Base-by-base conservation (phyloP, 2,329 filamentous ascomycete genomes). In the Alternaria sp. region DNA sequence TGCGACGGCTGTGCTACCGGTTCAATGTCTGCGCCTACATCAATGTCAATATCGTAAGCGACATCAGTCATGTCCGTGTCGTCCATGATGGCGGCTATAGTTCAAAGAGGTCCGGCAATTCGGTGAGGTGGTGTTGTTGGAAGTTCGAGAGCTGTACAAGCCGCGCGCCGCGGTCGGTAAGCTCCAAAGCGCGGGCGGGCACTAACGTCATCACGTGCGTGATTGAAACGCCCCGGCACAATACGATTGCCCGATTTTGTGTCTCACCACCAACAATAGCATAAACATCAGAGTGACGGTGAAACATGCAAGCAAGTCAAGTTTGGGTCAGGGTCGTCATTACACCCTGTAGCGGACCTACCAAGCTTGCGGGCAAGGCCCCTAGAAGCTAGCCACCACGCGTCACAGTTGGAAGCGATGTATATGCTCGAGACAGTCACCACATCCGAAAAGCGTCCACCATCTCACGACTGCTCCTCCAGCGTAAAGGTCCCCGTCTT, bases 401-500 rank as follows among this genome's bases (percentile, higher is more conserved):
- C 19, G 28, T 36, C 47, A 61, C 49, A 61, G 25, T 21, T 36
- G n/a, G 6, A 53, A 53, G 47, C 53, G 50, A 43, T 46, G 19
- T 9, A 23, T 43, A 47, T 25, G 36, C 9, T n/a, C 10, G 47
- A 57, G 30, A 59, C 61, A 55, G 55, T 26, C 17, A 32, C 21
- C 49, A 50, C 19, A 17, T 13, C 47, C 19, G 10, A 36, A 23
- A 45, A 28, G 30, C 30, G 51, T 23, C 25, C 9, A 25, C 17
- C 17, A n/a, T 5, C 15, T 61, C 23, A 73, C 12, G 67, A 65
- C 53, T 75, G 67, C 23, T 71, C 73, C 54, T 87, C 85, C 52
- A 90, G 72, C 0, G 88, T 89, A 67, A 90, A 79, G 0, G 88
- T 90, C 9, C 88, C 88, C 0, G 88, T 90, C 81, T 90, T 90